Percentiles rank a stretch among this genome's conserved stretches.
Evolutionary conservation across 805 yeast species (phyloP).

Genomic region (Starmerella sp.): DNA sequence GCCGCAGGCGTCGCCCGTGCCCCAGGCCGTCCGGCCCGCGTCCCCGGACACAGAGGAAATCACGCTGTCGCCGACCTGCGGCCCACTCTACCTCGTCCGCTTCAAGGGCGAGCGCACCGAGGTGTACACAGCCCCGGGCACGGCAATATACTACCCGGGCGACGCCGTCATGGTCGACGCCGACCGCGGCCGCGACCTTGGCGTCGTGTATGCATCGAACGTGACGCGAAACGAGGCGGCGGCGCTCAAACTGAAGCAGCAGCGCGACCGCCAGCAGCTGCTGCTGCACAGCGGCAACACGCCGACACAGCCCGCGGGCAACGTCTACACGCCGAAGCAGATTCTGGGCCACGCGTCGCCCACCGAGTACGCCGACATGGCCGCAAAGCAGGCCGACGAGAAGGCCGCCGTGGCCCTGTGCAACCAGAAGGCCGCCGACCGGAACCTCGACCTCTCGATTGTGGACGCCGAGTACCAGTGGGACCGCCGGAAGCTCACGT

Average conservation of each 20-base stretch:
- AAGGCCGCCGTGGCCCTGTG: conserved; percentile 56
- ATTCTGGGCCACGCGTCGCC: conserved; percentile 52
- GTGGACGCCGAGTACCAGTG: conserved; percentile 77
- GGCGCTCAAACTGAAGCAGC: conserved; percentile 51
- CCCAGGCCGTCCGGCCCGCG: neutral
- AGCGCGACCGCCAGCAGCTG: conserved; percentile 61
- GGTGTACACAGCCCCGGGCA: conserved; percentile 52
- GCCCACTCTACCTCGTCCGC: conserved; percentile 47
- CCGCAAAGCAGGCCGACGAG: conserved; percentile 54
- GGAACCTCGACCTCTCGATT: conserved; percentile 44
- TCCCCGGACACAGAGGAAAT: conserved; percentile 1
- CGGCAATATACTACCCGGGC: conserved; percentile 34
- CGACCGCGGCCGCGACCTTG: conserved; percentile 69
- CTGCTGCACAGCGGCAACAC: conserved; percentile 23
- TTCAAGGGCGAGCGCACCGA: conserved; percentile 75
- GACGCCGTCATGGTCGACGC: conserved; percentile 77
- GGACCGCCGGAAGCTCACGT: conserved; percentile 70
- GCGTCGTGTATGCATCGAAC: conserved; percentile 48
- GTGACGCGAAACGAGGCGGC: conserved; percentile 58
- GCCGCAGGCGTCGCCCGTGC: neutral
- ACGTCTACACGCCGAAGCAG: conserved; percentile 56
- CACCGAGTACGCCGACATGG: conserved; percentile 48
- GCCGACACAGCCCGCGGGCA: conserved; percentile 30
- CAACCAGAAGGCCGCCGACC: conserved; percentile 42
- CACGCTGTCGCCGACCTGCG: conserved; percentile 18